A percentile compares a stretch with the other conserved stretches of the same genome.
phyloP scores from a whole-genome alignment of 1,139 yeast species.

The Sugiyamaella japonica region DNA sequence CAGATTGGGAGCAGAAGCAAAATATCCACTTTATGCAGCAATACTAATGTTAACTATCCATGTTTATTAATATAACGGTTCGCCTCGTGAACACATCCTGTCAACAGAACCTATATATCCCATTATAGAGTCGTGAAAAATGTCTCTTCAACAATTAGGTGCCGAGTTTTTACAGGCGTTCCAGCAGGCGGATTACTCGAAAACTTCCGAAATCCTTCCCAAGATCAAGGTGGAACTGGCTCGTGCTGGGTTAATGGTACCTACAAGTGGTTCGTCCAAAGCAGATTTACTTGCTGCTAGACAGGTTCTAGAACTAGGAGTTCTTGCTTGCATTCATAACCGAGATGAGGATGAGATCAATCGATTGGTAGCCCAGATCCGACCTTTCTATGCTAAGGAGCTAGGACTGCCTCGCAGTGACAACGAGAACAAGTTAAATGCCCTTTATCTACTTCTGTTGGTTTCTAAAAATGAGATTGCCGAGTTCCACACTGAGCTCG shows the following conservation, averaged over 20 bases:
- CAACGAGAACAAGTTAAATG: conserved; percentile 73
- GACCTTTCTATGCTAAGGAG: conserved; percentile 62
- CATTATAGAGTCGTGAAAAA: conserved; percentile 9
- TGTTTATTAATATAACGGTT: too few species aligned
- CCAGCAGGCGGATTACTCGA: conserved; percentile 58
- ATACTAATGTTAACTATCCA: not conserved
- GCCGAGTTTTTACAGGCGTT: conserved; percentile 66
- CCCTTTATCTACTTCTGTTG: conserved; percentile 72
- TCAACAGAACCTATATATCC: too few species aligned
- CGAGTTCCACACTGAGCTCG: conserved; percentile 86
- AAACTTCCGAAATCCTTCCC: conserved; percentile 62
- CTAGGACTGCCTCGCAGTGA: conserved; percentile 54
- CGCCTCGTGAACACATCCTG: not conserved
- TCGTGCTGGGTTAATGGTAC: conserved; percentile 73
- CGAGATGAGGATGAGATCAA: conserved; percentile 66
- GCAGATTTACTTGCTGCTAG: conserved; percentile 76
- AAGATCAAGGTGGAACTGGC: conserved; percentile 77
- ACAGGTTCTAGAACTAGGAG: conserved; percentile 83
- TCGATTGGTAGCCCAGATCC: conserved; percentile 70
- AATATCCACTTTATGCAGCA: too few species aligned
- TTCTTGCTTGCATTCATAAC: conserved; percentile 67
- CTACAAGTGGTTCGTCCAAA: conserved; percentile 44
- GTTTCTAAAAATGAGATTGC: conserved; percentile 83
- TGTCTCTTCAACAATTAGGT: conserved; percentile 45
- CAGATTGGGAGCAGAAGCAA: too few species aligned